Percentiles rank a stretch among this genome's conserved stretches.
phyloP scores from a whole-genome alignment of 305 asterid species.

The Plantago rigida region DNA sequence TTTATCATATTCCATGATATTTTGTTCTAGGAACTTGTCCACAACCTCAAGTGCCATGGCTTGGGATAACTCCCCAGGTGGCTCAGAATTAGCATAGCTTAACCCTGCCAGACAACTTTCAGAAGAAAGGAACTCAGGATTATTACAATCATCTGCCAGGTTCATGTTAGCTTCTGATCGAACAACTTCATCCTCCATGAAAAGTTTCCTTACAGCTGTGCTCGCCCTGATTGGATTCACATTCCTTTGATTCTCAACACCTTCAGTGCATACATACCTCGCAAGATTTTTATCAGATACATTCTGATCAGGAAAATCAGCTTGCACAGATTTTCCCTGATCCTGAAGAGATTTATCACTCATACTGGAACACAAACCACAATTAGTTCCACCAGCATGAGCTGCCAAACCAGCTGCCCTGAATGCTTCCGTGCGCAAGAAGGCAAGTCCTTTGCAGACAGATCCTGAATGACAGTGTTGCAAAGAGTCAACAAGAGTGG shows the following conservation, averaged over 20 bases:
- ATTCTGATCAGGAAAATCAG: constrained; percentile 9
- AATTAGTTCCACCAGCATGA: constrained; percentile 31
- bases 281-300: too few species aligned
- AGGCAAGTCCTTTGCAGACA: constrained; percentile 42
- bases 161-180: constrained; percentile 33
- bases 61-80: constrained; percentile 86
- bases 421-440: constrained; percentile 59
- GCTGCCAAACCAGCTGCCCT: constrained; percentile 85
- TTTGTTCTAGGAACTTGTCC: constrained; percentile 60
- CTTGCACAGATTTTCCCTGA: constrained; percentile 3
- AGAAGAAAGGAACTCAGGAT: constrained; percentile 32
- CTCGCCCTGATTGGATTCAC: constrained; percentile 34
- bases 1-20: constrained; percentile 42
- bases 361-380: constrained; percentile 25
- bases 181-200: constrained; percentile 40
- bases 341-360: constrained; percentile 37
- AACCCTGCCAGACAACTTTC: constrained; percentile 52
- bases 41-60: constrained; percentile 78
- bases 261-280: constrained; percentile 17
- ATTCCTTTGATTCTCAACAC: constrained; percentile 26
- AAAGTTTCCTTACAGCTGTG: constrained; percentile 67
- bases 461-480: constrained; percentile 43
- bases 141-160: constrained; percentile 25
- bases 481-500: constrained; percentile 17
- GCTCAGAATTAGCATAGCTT: constrained; percentile 79